These are phyloP conservation scores for Harrya chromipes DNA, from an alignment of 768 basidiomycete species.

Conservation along the genomic window DNA sequence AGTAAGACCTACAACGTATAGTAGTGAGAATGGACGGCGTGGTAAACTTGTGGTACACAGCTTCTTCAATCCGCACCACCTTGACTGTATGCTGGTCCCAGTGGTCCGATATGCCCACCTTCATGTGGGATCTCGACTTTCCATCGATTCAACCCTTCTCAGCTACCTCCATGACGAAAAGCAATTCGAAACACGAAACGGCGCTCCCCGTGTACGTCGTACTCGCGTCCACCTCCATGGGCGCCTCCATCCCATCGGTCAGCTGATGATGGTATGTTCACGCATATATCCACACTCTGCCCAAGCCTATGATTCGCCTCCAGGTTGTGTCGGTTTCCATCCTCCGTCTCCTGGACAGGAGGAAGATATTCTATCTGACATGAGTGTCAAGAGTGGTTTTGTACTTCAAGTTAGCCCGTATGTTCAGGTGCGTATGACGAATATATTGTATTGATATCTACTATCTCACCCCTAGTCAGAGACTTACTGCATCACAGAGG, in stretches of 20 bases:
- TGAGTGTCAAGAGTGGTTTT: slow-evolving; percentile 66
- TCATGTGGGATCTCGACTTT: too few relatives aligned
- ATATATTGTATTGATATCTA: neutral
- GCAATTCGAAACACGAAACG: slow-evolving; percentile 7
- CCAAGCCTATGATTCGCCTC: neutral
- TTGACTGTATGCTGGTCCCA: too few relatives aligned
- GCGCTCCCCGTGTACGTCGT: too few relatives aligned
- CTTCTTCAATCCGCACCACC: too few relatives aligned
- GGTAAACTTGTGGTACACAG: too few relatives aligned
- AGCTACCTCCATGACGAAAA: too few relatives aligned
- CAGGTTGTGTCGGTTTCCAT: slow-evolving; percentile 75
- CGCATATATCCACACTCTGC: neutral
- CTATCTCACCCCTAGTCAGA: slow-evolving; percentile 25
- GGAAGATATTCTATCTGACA: slow-evolving; percentile 67
- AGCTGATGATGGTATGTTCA: slow-evolving; percentile 63
- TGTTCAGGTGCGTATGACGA: slow-evolving; percentile 50
- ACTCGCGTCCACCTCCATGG: too few relatives aligned
- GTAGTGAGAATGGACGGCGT: too few relatives aligned
- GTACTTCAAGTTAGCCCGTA: slow-evolving; percentile 44
- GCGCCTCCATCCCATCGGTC: slow-evolving; percentile 61
- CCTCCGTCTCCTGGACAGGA: slow-evolving; percentile 74
- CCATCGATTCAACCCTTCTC: too few relatives aligned
- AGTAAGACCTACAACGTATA: too few relatives aligned
- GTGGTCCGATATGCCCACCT: too few relatives aligned
- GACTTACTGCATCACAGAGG: slow-evolving; percentile 11